These are phyloP conservation scores for Nicotiana noctiflora DNA, from an alignment of 257 asterid species.

Conservation along the genomic window DNA sequence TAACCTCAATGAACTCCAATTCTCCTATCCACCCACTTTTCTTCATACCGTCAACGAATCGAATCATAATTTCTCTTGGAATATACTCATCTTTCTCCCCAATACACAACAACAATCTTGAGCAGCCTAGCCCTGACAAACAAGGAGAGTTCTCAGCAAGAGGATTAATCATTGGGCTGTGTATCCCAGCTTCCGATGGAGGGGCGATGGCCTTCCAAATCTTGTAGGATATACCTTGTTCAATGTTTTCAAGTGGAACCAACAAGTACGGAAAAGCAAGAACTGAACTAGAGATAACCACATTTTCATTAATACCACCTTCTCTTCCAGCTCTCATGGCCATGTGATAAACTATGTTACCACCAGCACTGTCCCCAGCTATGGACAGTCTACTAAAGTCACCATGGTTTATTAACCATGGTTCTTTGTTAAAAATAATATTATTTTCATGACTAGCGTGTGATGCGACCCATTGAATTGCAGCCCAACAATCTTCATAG, in stretches of 20 bases:
- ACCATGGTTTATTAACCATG: constrained; percentile 12
- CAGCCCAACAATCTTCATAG: constrained; percentile 24
- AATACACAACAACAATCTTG: constrained; percentile 8
- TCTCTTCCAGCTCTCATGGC: constrained; percentile 10
- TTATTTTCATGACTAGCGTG: neutral
- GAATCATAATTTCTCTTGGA: neutral
- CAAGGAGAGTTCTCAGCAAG: neutral
- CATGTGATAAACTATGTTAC: too few relatives aligned
- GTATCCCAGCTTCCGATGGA: neutral
- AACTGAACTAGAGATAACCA: neutral
- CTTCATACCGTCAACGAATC: constrained; percentile 33
- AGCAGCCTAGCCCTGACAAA: neutral
- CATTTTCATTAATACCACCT: neutral
- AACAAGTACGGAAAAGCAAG: constrained; percentile 9
- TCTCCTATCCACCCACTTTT: constrained; percentile 52
- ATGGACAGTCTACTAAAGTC: constrained; percentile 13
- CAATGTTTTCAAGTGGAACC: neutral
- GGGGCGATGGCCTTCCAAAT: too few relatives aligned
- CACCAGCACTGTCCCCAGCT: constrained; percentile 12
- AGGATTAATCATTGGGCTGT: neutral
- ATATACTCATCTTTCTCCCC: constrained; percentile 20
- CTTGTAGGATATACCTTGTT: too few relatives aligned
- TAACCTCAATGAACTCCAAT: constrained; percentile 37
- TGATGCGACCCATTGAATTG: constrained; percentile 19
- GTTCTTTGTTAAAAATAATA: neutral